Evolutionary conservation across 2,329 filamentous ascomycete species (phyloP).

Genomic region (Xenosphaeropsis pyriputrescens): DNA sequence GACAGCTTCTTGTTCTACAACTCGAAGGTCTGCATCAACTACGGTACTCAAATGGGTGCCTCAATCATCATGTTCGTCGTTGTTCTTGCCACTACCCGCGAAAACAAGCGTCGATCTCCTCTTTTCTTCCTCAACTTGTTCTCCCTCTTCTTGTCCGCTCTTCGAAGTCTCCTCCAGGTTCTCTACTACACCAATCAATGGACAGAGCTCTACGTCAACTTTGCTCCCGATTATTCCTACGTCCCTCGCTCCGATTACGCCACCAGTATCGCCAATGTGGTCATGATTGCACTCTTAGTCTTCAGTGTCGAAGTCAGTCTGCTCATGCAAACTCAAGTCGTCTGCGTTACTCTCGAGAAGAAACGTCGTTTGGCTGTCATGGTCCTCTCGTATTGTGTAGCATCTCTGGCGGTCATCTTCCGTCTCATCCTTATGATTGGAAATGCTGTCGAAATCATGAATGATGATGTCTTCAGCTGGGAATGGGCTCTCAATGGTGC

Average conservation of each 20-base stretch:
- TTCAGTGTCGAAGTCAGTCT: slow-evolving; percentile 41
- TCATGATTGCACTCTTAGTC: slow-evolving; percentile 36
- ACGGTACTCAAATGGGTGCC: slow-evolving; percentile 43
- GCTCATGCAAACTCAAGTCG: slow-evolving; percentile 46
- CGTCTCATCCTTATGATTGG: slow-evolving; percentile 35
- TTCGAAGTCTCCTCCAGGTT: slow-evolving; percentile 31
- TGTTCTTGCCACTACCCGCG: slow-evolving; percentile 40
- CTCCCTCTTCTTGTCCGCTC: slow-evolving; percentile 37
- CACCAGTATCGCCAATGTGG: slow-evolving; percentile 28
- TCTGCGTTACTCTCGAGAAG: slow-evolving; percentile 29
- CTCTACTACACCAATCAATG: slow-evolving; percentile 36
- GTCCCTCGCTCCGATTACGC: slow-evolving; percentile 26
- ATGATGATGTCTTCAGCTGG: slow-evolving; percentile 13
- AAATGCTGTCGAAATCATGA: slow-evolving; percentile 19
- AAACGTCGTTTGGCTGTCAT: slow-evolving; percentile 29
- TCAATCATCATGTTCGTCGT: slow-evolving; percentile 39
- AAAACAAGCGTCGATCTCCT: slow-evolving; percentile 38
- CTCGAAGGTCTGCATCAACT: slow-evolving; percentile 36
- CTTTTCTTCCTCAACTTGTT: slow-evolving; percentile 45
- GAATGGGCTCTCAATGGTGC: slow-evolving; percentile 26
- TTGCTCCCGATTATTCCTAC: slow-evolving; percentile 28
- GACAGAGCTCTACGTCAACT: slow-evolving; percentile 32
- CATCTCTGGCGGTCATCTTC: slow-evolving; percentile 33
- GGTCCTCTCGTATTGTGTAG: slow-evolving; percentile 28
- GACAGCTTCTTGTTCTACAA: slow-evolving; percentile 30